These are phyloP conservation scores for Colletotrichum tropicicola DNA, from an alignment of 2,329 filamentous ascomycete species.

Conservation along the genomic window DNA sequence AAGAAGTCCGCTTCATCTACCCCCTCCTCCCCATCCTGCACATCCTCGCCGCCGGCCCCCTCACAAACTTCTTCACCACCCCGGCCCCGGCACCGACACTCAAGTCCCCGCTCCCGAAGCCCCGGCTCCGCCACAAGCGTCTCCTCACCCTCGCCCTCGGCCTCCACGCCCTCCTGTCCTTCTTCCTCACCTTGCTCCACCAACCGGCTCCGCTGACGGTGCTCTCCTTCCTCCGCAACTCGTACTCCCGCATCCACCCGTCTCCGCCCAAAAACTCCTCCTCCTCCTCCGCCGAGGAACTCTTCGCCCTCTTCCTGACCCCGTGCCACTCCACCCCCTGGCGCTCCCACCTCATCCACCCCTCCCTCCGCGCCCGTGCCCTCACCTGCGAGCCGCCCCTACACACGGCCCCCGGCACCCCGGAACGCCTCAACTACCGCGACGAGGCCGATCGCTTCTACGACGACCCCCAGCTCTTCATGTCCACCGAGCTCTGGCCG, in stretches of 20 bases:
- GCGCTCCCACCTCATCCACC: conserved; percentile 86
- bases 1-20: conserved; percentile 97
- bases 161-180: conserved; percentile 75
- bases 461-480: conserved; percentile 65
- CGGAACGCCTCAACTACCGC: conserved; percentile 73
- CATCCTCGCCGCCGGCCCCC: conserved; percentile 75
- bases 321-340: conserved; percentile 97
- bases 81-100: conserved; percentile 38
- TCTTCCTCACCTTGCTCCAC: conserved; percentile 80
- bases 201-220: conserved; percentile 83
- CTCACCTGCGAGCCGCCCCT: conserved; percentile 92
- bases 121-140: conserved; percentile 57
- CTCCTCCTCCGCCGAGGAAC: conserved; percentile 47
- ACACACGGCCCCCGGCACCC: conserved; percentile 64
- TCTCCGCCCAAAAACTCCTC: conserved; percentile 38
- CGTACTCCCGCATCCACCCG: conserved; percentile 70
- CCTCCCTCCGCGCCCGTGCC: conserved; percentile 80
- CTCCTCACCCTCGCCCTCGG: conserved; percentile 67
- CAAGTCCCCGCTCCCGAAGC: conserved; percentile 36
- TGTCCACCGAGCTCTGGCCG: conserved; percentile 62
- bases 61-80: conserved; percentile 71
- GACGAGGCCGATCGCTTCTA: conserved; percentile 97
- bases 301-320: conserved; percentile 85
- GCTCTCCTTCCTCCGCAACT: conserved; percentile 76
- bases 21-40: conserved; percentile 89